Evolutionary conservation across 371 early-diverging fungal genomes (phyloP), one percentile per base, ranked within the genome.

Genomic region (Actinomucor elegans): DNA sequence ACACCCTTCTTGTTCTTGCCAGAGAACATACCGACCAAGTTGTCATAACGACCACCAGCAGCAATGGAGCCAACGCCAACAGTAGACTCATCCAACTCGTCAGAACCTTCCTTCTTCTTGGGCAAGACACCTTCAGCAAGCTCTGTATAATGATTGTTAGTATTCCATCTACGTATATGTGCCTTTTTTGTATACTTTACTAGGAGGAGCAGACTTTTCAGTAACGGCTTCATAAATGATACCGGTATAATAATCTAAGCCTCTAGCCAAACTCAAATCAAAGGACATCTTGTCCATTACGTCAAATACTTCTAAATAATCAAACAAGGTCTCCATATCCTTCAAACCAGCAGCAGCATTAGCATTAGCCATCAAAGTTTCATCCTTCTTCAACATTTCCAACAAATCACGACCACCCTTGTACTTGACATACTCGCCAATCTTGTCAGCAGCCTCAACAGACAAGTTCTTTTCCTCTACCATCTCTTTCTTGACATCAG

Each of bases 181-280:
- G n/a, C n/a, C 1, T 6, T 67, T 71, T 79, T 80, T n/a, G n/a
- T n/a, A n/a, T n/a, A n/a, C n/a, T n/a, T n/a, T n/a, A n/a, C n/a
- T 83, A 12, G 81, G 77, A 31, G 82, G 82, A 15, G 80, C 77
- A 35, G 83, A 81, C 35, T 73, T 75, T 51, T 81, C 83, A 31
- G 94, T 83, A 15, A 96, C 91, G 11, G 97, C 99, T 74, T 99
- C 99, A 69, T 98, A 94, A 61, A 99, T 98, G 50, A 99, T 87
- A 27, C 99, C 99, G 18, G 99, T 99, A 79, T 99, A 99, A 71
- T 99, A 99, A 69, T 99, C 99, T 41, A 99, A 73, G 15, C 99
- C 99, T 55, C 99, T 84, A 12, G 99, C 99, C 57, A 99, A 82
- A 56, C 91, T 90, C 44, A 99, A 77, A 75, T 99, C 99, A 64